These are phyloP conservation scores for Acer negundo DNA, from an alignment of 345 rosid genomes.

Conservation along the genomic window DNA sequence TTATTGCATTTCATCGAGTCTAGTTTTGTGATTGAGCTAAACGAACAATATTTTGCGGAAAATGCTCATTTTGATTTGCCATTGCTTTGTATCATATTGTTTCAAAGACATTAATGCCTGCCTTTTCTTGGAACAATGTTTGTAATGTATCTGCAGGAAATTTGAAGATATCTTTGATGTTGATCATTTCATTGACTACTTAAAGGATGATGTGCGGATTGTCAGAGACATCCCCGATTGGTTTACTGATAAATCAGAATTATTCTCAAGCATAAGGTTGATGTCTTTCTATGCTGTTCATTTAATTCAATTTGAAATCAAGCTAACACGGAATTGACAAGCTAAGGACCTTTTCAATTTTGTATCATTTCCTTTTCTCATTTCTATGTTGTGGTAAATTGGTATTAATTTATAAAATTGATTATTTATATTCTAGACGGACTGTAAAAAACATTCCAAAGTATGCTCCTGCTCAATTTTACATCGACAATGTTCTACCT, in stretches of 20 bases:
- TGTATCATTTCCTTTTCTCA: background rate
- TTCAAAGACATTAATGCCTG: background rate
- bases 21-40: background rate
- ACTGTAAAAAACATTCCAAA: conserved; percentile 99
- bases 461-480: conserved; percentile 97
- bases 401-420: conserved; percentile 24
- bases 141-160: conserved; percentile 58
- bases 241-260: conserved; percentile 95
- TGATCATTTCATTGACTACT: conserved; percentile 94
- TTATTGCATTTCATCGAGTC: background rate
- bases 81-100: background rate
- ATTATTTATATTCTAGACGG: conserved; percentile 55
- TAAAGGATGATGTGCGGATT: conserved; percentile 84
- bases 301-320: background rate
- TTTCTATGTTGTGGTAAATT: conserved; percentile 9
- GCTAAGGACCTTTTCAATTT: background rate
- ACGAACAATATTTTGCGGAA: background rate
- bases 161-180: conserved; percentile 97
- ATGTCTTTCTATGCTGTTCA: background rate
- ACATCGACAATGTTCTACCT: conserved; percentile 97
- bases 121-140: background rate
- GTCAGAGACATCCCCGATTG: conserved; percentile 96
- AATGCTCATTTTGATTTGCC: background rate
- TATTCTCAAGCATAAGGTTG: conserved; percentile 90
- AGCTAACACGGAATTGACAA: background rate